A percentile compares a stretch with the other conserved stretches of the same genome.
These are phyloP conservation scores for Bremia lactucae DNA, from an alignment of 352 stramenopile species.

Conservation along the genomic window DNA sequence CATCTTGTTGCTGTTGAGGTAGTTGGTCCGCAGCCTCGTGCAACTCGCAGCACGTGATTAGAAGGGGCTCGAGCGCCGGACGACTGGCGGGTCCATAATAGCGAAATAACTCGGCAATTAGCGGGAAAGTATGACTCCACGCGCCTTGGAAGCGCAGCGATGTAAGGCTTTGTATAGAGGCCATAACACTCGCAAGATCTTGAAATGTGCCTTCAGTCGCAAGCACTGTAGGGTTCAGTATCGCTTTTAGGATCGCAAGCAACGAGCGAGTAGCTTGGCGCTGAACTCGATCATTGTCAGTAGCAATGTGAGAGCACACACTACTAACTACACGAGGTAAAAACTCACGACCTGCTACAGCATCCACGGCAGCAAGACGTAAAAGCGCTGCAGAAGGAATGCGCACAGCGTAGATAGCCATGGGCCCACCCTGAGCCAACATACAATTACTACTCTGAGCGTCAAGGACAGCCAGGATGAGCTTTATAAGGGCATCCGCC, in stretches of 20 bases:
- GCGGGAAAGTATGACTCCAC: slow-evolving; percentile 68
- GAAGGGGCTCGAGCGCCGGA: slow-evolving; percentile 49
- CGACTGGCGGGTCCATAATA: slow-evolving; percentile 53
- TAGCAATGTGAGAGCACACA: slow-evolving; percentile 70
- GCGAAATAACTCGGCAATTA: slow-evolving; percentile 61
- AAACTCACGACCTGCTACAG: slow-evolving; percentile 44
- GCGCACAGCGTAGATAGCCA: slow-evolving; percentile 54
- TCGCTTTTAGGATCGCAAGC: slow-evolving; percentile 52
- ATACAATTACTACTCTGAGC: slow-evolving; percentile 50
- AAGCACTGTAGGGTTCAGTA: slow-evolving; percentile 35
- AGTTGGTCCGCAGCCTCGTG: slow-evolving; percentile 72
- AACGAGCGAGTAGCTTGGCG: slow-evolving; percentile 53
- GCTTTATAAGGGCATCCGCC: slow-evolving; percentile 51
- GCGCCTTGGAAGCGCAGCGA: slow-evolving; percentile 74
- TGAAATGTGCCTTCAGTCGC: slow-evolving; percentile 47
- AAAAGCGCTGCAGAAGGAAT: slow-evolving; percentile 54
- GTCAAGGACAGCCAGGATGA: slow-evolving; percentile 51
- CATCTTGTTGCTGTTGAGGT: slow-evolving; percentile 28
- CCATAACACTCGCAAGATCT: slow-evolving; percentile 53
- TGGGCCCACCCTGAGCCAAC: slow-evolving; percentile 31
- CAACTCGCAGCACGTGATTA: slow-evolving; percentile 67
- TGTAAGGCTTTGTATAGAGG: slow-evolving; percentile 71
- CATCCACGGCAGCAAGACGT: slow-evolving; percentile 50
- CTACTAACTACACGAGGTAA: slow-evolving; percentile 65
- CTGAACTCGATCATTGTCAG: slow-evolving; percentile 40